phyloP scores from a whole-genome alignment of 2,329 filamentous ascomycete species.

The Zalaria sp. region DNA sequence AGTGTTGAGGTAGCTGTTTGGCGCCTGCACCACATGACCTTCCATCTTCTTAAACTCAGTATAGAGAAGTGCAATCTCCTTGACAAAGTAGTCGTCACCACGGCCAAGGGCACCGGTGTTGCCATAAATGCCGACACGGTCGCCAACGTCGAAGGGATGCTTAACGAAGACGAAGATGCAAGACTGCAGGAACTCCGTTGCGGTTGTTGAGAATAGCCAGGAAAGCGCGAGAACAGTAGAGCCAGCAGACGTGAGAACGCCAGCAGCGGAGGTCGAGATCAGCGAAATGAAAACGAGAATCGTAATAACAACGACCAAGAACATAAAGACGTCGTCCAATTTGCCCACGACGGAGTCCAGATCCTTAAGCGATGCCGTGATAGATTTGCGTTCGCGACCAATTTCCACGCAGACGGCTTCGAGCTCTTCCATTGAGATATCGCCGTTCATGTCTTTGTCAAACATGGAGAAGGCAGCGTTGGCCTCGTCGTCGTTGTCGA shows the following conservation, averaged over 20 bases:
- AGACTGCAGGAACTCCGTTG: slow-evolving; percentile 87
- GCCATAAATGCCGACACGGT: slow-evolving; percentile 82
- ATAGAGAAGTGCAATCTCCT: slow-evolving; percentile 82
- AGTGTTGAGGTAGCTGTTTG: slow-evolving; percentile 84
- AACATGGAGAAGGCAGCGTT: slow-evolving; percentile 84
- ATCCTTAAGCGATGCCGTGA: slow-evolving; percentile 88
- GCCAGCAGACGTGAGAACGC: slow-evolving; percentile 78
- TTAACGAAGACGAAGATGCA: slow-evolving; percentile 94
- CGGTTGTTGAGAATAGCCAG: slow-evolving; percentile 85
- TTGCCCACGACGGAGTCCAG: slow-evolving; percentile 86
- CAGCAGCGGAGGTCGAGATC: slow-evolving; percentile 79
- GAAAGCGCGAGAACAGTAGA: slow-evolving; percentile 78
- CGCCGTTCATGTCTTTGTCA: slow-evolving; percentile 91
- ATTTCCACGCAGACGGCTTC: slow-evolving; percentile 91
- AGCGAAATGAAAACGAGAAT: slow-evolving; percentile 79
- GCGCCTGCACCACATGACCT: slow-evolving; percentile 87
- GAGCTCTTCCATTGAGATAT: slow-evolving; percentile 90
- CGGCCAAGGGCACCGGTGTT: slow-evolving; percentile 65
- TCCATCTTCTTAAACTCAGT: slow-evolving; percentile 99
- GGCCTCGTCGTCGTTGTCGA: slow-evolving; percentile 71
- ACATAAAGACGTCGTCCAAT: slow-evolving; percentile 76
- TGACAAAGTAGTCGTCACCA: slow-evolving; percentile 92
- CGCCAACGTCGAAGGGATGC: slow-evolving; percentile 92
- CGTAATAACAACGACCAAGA: slow-evolving; percentile 68
- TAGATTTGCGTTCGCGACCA: slow-evolving; percentile 85